phyloP scores from a whole-genome alignment of 1,139 yeast species.

The Groenewaldozyma sp. region DNA sequence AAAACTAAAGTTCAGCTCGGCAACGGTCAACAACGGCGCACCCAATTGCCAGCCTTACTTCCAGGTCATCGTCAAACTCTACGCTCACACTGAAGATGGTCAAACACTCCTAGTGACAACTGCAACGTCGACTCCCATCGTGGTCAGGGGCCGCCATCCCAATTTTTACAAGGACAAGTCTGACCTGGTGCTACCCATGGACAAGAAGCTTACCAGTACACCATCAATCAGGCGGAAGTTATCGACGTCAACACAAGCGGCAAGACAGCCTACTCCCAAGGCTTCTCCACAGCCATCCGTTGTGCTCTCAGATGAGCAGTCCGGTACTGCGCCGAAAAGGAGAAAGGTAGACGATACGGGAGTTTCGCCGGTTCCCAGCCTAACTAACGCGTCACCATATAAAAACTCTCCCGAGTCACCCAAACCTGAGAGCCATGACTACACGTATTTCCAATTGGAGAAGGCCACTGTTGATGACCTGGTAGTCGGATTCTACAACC shows the following conservation, averaged over 20 bases:
- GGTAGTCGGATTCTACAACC: conserved; percentile 10
- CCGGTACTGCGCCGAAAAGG: not conserved
- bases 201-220: not conserved
- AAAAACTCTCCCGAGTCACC: not conserved
- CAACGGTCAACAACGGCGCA: conserved; percentile 12
- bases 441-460: conserved; percentile 10
- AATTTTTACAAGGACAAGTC: conserved; percentile 37
- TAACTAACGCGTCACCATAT: not conserved
- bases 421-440: conserved; percentile 1
- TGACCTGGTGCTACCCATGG: conserved; percentile 7
- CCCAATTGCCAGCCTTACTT: conserved; percentile 12
- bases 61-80: conserved; percentile 7
- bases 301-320: not conserved
- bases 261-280: not conserved
- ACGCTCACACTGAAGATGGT: conserved; percentile 7
- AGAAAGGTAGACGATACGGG: not conserved
- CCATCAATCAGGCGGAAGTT: not conserved
- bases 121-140: conserved; percentile 36
- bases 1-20: conserved; percentile 11
- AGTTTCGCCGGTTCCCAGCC: not conserved
- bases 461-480: conserved; percentile 5
- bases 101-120: conserved; percentile 3
- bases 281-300: not conserved
- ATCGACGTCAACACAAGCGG: not conserved
- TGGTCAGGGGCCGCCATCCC: conserved; percentile 60